Percentiles rank a stretch among this genome's conserved stretches.
Conservation (phyloP, 2,329 filamentous ascomycete species). For the Orbilia brochopaga region DNA sequence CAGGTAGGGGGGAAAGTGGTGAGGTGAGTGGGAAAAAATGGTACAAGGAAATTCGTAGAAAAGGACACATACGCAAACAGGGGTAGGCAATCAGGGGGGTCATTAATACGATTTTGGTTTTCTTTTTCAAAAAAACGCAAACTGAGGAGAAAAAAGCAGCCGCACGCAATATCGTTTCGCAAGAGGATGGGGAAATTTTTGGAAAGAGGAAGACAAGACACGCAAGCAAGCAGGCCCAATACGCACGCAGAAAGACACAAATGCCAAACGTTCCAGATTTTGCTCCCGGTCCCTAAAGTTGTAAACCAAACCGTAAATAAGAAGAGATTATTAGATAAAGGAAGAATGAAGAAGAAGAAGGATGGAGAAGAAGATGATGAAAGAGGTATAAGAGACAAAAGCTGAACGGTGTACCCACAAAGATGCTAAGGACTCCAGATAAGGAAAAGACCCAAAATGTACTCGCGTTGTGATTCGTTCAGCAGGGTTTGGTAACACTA, state of each 20-base stretch:
- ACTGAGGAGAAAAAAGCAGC: not conserved
- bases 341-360: not conserved
- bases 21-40: slow-evolving; percentile 2
- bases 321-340: slow-evolving; percentile 6
- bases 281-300: not conserved
- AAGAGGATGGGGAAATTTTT: too few species aligned
- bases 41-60: slow-evolving; percentile 23
- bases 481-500: slow-evolving; percentile 1
- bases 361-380: not conserved
- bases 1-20: slow-evolving; percentile 12
- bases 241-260: not conserved
- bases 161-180: slow-evolving; percentile 22
- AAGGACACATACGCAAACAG: not conserved
- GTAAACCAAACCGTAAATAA: not conserved
- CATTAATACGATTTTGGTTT: slow-evolving; percentile 26
- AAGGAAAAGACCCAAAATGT: slow-evolving; percentile 5
- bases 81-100: slow-evolving; percentile 15
- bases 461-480: slow-evolving; percentile 3
- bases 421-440: slow-evolving; percentile 3
- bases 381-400: not conserved
- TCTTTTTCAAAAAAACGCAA: slow-evolving; percentile 10
- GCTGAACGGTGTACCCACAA: not conserved
- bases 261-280: slow-evolving; percentile 1
- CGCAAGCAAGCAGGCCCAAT: slow-evolving; percentile 12
- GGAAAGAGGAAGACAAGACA: slow-evolving; percentile 23